Evolutionary conservation across 345 rosid species (phyloP).

Genomic region (Salix arbutifolia): DNA sequence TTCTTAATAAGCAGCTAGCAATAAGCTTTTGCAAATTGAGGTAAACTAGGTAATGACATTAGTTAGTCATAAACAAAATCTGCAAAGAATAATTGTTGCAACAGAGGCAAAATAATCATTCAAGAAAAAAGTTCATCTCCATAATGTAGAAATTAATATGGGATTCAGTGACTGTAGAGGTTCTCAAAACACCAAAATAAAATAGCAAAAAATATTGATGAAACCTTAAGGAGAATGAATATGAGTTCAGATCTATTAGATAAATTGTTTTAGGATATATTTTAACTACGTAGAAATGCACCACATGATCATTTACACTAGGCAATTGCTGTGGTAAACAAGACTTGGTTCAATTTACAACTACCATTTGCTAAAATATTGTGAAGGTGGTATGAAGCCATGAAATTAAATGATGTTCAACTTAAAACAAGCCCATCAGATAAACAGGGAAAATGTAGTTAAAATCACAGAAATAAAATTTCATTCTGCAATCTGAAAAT

Average conservation of each 20-base stretch:
- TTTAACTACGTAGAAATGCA: background rate
- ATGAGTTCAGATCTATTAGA: too few species aligned
- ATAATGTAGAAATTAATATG: too few species aligned
- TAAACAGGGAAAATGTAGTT: background rate
- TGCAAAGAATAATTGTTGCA: background rate
- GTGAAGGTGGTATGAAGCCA: background rate
- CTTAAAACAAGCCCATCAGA: background rate
- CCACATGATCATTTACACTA: background rate
- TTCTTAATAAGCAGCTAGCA: background rate
- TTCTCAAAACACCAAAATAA: too few species aligned
- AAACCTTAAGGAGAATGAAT: background rate
- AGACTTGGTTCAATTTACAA: background rate
- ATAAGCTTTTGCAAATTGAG: background rate
- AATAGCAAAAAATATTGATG: background rate
- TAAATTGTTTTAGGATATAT: background rate
- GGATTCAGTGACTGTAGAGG: too few species aligned
- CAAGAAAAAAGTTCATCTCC: background rate
- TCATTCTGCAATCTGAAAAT: background rate
- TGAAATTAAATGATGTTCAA: background rate
- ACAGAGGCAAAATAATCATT: background rate
- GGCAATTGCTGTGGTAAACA: background rate
- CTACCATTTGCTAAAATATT: background rate
- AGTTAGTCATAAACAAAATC: background rate
- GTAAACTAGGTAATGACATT: background rate
- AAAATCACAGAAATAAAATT: background rate